Evolutionary conservation across 176 grass and related monocot genomes (phyloP).

Genomic region (Alloteropsis semialata): DNA sequence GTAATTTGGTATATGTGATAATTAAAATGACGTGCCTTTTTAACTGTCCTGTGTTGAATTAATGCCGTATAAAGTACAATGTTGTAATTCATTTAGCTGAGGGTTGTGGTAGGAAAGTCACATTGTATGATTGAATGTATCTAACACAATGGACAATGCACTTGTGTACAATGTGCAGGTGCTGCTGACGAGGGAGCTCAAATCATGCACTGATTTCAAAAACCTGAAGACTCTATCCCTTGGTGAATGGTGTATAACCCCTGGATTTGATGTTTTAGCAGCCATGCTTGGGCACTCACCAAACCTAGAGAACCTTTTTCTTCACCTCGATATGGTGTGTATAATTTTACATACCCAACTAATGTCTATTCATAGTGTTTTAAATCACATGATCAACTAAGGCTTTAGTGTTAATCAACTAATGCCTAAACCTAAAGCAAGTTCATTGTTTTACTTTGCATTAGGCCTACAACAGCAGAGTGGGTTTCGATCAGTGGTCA

Average conservation of each 20-base stretch:
- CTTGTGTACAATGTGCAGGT: conserved; percentile 31
- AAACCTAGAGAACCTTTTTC: conserved; percentile 32
- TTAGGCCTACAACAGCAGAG: neutral
- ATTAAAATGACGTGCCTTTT: neutral
- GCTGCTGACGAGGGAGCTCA: conserved; percentile 1
- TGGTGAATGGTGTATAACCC: conserved; percentile 30
- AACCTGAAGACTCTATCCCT: conserved; percentile 40
- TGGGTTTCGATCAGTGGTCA: neutral
- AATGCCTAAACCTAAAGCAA: conserved; percentile 1
- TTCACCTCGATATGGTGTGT: conserved; percentile 34
- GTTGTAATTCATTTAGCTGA: neutral
- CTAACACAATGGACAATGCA: neutral
- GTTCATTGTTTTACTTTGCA: neutral
- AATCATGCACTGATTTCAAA: conserved; percentile 21
- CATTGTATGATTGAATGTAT: neutral
- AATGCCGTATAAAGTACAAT: neutral
- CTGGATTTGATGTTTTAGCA: conserved; percentile 7
- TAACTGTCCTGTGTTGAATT: neutral
- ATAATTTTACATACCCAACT: neutral
- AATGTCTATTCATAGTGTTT: neutral
- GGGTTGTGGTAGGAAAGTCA: neutral
- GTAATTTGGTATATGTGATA: neutral
- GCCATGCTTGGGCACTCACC: conserved; percentile 24
- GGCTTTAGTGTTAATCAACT: no score
- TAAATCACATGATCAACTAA: neutral